A percentile compares a stretch with the other conserved stretches of the same genome.
Evolutionary conservation across 177 flowering plant species (phyloP).

Genomic region (Vitis hybrid): DNA sequence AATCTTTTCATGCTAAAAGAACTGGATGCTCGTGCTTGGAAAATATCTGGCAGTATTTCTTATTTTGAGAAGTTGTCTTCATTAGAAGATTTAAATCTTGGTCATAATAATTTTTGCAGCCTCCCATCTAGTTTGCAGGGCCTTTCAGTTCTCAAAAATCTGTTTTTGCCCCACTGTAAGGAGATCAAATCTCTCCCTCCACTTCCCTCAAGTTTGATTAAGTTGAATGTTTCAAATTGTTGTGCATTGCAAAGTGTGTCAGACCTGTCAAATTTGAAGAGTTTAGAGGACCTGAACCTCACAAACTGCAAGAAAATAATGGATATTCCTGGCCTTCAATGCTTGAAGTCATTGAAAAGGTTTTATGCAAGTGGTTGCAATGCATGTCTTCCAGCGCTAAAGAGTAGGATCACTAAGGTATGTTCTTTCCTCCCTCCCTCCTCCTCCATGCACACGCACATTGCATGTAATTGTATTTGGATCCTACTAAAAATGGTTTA

Average conservation of each 20-base stretch:
- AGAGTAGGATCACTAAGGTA: conserved; percentile 35
- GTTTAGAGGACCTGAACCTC: conserved; percentile 27
- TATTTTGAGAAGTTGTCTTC: conserved; percentile 38
- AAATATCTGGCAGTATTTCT: conserved; percentile 28
- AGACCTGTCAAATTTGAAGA: conserved; percentile 35
- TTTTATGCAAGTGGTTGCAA: conserved; percentile 39
- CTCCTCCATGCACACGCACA: no score
- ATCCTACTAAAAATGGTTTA: no score
- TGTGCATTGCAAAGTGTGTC: conserved; percentile 30
- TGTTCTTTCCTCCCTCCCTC: conserved; percentile 8
- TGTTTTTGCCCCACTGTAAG: conserved; percentile 26
- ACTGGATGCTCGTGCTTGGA: conserved; percentile 29
- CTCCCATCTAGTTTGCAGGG: conserved; percentile 44
- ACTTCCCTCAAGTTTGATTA: conserved; percentile 39
- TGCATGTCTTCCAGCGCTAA: conserved; percentile 23
- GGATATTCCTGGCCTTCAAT: conserved; percentile 44
- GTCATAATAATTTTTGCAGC: conserved; percentile 29
- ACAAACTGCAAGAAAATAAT: conserved; percentile 34
- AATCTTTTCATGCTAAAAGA: conserved; percentile 22
- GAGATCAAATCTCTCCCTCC: conserved; percentile 41
- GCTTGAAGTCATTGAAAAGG: conserved; percentile 38
- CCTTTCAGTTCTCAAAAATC: conserved; percentile 31
- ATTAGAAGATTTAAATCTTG: conserved; percentile 26
- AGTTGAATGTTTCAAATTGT: conserved; percentile 31
- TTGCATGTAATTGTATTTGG: no score